Evolutionary conservation across 768 basidiomycete genomes (phyloP), one percentile per base, ranked within the genome.

Genomic region (Auriculariales sp.): DNA sequence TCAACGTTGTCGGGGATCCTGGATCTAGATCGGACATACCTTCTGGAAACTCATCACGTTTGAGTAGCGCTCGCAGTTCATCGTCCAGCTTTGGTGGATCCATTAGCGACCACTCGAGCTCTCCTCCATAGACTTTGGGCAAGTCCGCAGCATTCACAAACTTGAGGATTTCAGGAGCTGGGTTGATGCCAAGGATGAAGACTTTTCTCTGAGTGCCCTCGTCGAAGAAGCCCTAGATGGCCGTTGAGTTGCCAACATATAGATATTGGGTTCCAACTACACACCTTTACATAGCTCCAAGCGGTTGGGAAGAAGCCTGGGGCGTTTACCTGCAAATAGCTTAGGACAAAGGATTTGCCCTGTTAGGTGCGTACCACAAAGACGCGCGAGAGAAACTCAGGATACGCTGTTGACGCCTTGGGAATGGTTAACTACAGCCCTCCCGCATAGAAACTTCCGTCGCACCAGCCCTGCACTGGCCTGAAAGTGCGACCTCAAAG

Each of bases 371-470:
- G 19, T 31, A 52, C 32, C 46, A 54, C 5, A 54, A 34, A 22
- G 3, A 47, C 34, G 28, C 11, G 39, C 15, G 22, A 12, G 39
- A 44, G 22, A 0, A 83, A 86, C 62, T 90, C 87, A 1, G 87
- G 85, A 60, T 89, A 89, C 56, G 86, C 81, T 5, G 82, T 82
- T 0, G 82, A 83, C 0, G 83, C 83, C n/a, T n/a, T n/a, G n/a
- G n/a, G n/a, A n/a, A n/a, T n/a, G n/a, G n/a, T n/a, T n/a, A n/a
- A n/a, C n/a, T n/a, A n/a, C n/a, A n/a, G n/a, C n/a, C n/a, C n/a
- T n/a, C n/a, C n/a, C n/a, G n/a, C n/a, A n/a, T n/a, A n/a, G n/a
- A n/a, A n/a, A n/a, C n/a, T n/a, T n/a, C n/a, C n/a, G n/a, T n/a
- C n/a, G n/a, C n/a, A n/a, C n/a, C 34, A 90, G 70, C 15, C 66